These are phyloP conservation scores for Crithidia thermophila DNA, from an alignment of 208 protist species.

Conservation along the genomic window DNA sequence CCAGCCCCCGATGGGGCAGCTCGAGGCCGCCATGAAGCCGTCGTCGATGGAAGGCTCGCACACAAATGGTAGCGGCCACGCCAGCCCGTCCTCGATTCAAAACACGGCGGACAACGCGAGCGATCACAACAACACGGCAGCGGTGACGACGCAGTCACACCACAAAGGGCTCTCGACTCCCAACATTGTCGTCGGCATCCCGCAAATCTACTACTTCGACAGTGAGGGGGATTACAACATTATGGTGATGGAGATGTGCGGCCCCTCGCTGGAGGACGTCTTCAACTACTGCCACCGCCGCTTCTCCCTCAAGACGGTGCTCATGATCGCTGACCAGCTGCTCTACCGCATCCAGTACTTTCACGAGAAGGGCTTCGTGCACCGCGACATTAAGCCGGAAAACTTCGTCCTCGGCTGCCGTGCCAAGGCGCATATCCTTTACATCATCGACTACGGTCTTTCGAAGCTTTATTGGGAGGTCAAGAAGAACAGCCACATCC, in stretches of 20 bases:
- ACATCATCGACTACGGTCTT: conserved; percentile 99
- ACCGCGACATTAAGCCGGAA: conserved; percentile 92
- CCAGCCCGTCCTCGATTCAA: conserved; percentile 2
- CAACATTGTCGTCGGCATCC: conserved; percentile 90
- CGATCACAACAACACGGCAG: not conserved
- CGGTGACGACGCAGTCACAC: not conserved
- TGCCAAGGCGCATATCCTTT: conserved; percentile 73
- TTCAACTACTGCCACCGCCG: conserved; percentile 92
- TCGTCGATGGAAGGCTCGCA: conserved; percentile 19
- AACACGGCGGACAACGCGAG: not conserved
- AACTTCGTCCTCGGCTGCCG: conserved; percentile 86
- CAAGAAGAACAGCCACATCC: conserved; percentile 96
- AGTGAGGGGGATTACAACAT: conserved; percentile 98
- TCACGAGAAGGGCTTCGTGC: conserved; percentile 80
- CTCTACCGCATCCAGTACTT: conserved; percentile 86
- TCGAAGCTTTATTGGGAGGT: conserved; percentile 98
- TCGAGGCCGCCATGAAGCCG: conserved; percentile 34
- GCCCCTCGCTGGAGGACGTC: conserved; percentile 88
- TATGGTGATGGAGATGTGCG: conserved; percentile 93
- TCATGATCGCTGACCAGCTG: conserved; percentile 99
- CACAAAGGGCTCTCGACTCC: not conserved
- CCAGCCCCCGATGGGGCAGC: conserved; percentile 45
- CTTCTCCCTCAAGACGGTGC: conserved; percentile 99
- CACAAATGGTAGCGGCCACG: conserved; percentile 5
- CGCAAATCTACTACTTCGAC: conserved; percentile 96